These are phyloP conservation scores for Astrothelium subdiscretum DNA, from an alignment of 495 filamentous ascomycete species.

Conservation along the genomic window DNA sequence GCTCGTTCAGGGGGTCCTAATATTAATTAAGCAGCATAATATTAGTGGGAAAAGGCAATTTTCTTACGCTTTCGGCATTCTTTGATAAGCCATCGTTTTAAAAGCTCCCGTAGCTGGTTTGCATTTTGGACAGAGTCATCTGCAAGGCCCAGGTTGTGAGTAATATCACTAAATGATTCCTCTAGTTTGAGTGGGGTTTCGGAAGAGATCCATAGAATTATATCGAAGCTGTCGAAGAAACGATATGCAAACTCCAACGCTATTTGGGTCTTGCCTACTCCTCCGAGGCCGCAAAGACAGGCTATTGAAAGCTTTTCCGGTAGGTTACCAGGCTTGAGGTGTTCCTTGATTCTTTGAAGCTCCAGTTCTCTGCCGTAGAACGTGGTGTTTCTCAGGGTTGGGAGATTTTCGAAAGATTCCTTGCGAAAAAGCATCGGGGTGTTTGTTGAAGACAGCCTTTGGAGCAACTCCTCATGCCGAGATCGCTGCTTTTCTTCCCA, in stretches of 20 bases:
- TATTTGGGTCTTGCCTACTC: not conserved
- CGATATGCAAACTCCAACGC: not conserved
- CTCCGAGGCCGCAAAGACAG: not conserved
- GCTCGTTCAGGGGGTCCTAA: not conserved
- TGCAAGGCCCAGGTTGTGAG: not conserved
- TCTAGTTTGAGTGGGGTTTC: not conserved
- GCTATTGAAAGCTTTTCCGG: not conserved
- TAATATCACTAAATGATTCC: not conserved
- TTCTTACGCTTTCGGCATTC: not conserved
- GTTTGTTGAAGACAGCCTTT: not conserved
- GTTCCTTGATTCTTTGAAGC: not conserved
- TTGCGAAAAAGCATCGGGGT: not conserved
- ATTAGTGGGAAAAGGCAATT: not conserved
- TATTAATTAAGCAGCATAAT: not conserved
- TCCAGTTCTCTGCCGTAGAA: not conserved
- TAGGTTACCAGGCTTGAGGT: not conserved
- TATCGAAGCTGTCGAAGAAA: not conserved
- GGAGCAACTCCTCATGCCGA: not conserved
- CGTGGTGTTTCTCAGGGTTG: not conserved
- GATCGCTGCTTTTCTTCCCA: not conserved
- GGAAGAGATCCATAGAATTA: not conserved
- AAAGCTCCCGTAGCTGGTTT: not conserved
- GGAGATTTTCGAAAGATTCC: not conserved
- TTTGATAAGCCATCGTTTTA: not conserved
- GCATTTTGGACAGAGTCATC: not conserved